phyloP scores from a whole-genome alignment of 352 stramenopile species.

The Globisporangium canariense region DNA sequence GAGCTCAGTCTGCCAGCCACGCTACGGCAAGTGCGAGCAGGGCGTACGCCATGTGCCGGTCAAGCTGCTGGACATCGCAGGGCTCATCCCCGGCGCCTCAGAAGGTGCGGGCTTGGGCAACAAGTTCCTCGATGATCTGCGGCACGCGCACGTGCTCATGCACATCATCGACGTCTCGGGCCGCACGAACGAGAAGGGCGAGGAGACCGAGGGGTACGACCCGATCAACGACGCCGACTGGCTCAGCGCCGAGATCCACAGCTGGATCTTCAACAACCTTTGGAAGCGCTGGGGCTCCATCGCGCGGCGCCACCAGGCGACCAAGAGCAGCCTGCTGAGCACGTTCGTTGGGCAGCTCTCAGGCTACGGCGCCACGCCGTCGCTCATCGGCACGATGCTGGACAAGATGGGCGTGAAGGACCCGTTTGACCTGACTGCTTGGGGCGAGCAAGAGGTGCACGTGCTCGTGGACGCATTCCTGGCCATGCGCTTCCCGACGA shows the following conservation, averaged over 20 bases:
- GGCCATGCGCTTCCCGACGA: constrained; percentile 77
- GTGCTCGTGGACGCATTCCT: constrained; percentile 77
- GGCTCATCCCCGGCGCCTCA: constrained; percentile 78
- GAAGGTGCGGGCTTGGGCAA: constrained; percentile 96
- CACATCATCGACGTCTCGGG: constrained; percentile 90
- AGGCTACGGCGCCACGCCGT: constrained; percentile 73
- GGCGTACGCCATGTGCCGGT: constrained; percentile 77
- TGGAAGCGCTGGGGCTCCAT: constrained; percentile 84
- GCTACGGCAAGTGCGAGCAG: constrained; percentile 76
- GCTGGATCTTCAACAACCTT: constrained; percentile 88
- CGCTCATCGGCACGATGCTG: constrained; percentile 69
- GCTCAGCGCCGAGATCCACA: constrained; percentile 83
- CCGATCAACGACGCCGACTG: constrained; percentile 88
- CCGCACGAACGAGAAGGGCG: constrained; percentile 88
- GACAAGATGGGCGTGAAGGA: constrained; percentile 63
- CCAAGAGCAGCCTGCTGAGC: constrained; percentile 58
- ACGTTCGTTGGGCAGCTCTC: constrained; percentile 79
- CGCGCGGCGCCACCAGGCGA: constrained; percentile 64
- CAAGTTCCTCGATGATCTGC: constrained; percentile 95
- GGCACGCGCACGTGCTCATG: constrained; percentile 86
- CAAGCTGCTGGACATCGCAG: constrained; percentile 82
- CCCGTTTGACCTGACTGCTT: constrained; percentile 51
- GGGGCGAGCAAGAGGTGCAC: constrained; percentile 65
- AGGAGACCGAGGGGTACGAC: constrained; percentile 84
- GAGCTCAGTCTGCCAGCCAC: constrained; percentile 54